These are phyloP conservation scores for Candida silvatica DNA, from an alignment of 805 yeast genomes.

Conservation along the genomic window DNA sequence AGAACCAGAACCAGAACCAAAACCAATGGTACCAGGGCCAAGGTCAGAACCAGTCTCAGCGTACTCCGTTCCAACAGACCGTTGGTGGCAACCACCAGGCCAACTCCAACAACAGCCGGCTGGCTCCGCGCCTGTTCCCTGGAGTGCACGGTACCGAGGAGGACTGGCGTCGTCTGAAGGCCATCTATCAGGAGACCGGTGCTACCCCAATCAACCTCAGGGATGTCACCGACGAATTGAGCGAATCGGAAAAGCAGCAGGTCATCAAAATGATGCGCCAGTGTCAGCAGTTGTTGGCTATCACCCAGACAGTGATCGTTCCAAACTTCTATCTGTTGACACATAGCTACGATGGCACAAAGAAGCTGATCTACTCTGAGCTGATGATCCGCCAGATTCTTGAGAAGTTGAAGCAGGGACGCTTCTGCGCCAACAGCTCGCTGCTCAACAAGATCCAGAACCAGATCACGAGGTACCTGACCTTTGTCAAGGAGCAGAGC, in stretches of 20 bases:
- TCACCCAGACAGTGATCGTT: slow-evolving; percentile 61
- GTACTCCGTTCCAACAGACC: background rate
- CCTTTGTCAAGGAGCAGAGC: slow-evolving; percentile 57
- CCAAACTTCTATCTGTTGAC: slow-evolving; percentile 75
- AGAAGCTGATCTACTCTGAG: slow-evolving; percentile 68
- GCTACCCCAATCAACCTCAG: slow-evolving; percentile 57
- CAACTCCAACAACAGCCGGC: slow-evolving; percentile 6
- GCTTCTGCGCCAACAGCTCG: slow-evolving; percentile 66
- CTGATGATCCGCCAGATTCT: slow-evolving; percentile 69
- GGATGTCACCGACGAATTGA: slow-evolving; percentile 53
- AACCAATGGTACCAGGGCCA: background rate
- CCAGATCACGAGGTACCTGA: slow-evolving; percentile 69
- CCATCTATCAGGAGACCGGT: slow-evolving; percentile 61
- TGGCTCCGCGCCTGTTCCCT: slow-evolving; percentile 21
- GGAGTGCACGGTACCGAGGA: slow-evolving; percentile 43
- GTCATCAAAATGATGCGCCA: slow-evolving; percentile 47
- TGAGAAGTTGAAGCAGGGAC: slow-evolving; percentile 47
- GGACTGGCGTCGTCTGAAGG: slow-evolving; percentile 52
- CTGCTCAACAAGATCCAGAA: slow-evolving; percentile 59
- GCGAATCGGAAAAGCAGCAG: slow-evolving; percentile 54
- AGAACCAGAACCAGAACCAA: slow-evolving; percentile 10
- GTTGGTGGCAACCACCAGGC: background rate
- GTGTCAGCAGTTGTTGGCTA: slow-evolving; percentile 51
- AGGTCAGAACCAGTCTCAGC: background rate
- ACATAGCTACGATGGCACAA: slow-evolving; percentile 66